Conservation (phyloP, 176 grass and related monocot species). For the Microstegium vimineum region DNA sequence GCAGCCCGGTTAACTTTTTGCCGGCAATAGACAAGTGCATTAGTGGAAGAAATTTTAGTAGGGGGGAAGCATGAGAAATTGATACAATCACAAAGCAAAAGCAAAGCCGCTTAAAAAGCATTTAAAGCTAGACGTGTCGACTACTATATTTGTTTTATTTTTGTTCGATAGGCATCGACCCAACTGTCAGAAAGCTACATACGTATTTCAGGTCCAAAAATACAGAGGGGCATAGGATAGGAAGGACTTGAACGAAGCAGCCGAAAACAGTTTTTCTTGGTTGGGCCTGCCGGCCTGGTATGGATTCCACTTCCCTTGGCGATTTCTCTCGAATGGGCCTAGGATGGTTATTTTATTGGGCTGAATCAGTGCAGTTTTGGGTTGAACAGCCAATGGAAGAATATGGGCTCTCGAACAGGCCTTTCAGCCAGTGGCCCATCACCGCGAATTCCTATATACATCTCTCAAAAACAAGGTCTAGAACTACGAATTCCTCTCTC, state of each 20-base stretch:
- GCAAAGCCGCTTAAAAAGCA: neutral
- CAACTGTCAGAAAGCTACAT: neutral
- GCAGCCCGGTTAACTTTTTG: neutral
- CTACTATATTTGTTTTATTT: neutral
- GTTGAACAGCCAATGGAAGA: neutral
- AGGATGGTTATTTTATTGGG: neutral
- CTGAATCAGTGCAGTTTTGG: too few relatives aligned
- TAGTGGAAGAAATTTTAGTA: neutral
- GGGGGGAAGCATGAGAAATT: neutral
- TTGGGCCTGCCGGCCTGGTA: too few relatives aligned
- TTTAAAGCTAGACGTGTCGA: neutral
- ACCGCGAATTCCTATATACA: neutral
- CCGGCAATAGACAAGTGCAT: neutral
- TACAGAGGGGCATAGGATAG: neutral
- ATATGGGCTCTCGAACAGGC: neutral
- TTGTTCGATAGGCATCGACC: too few relatives aligned
- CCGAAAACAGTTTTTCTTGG: too few relatives aligned
- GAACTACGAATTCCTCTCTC: too few relatives aligned
- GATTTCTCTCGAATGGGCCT: neutral
- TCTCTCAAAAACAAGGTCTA: too few relatives aligned
- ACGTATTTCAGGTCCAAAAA: neutral
- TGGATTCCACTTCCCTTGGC: neutral
- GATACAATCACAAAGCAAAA: neutral
- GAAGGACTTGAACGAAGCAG: neutral
- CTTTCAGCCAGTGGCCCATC: neutral